phyloP scores from a whole-genome alignment of 371 early-diverging fungal genomes.

The Mucor circinelloides region DNA sequence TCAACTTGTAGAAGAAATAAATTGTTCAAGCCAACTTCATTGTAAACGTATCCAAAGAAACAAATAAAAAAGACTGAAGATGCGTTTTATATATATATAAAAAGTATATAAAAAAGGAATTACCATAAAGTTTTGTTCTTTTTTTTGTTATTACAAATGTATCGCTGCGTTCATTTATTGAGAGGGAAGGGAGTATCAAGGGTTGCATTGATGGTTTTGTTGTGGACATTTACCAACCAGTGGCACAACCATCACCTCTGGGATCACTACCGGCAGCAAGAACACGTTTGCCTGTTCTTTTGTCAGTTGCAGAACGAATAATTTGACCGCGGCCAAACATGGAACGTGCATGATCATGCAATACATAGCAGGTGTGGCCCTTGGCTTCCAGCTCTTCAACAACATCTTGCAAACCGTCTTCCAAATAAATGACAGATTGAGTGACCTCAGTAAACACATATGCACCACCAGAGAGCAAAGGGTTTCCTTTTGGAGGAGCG shows the following conservation, averaged over 20 bases:
- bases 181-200: not conserved
- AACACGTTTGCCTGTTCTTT: slow-evolving; percentile 47
- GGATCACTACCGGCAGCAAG: slow-evolving; percentile 72
- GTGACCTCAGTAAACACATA: slow-evolving; percentile 38
- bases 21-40: slow-evolving; percentile 13
- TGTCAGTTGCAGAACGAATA: slow-evolving; percentile 41
- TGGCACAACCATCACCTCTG: slow-evolving; percentile 69
- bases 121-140: slow-evolving; percentile 4
- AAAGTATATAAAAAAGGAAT: slow-evolving; percentile 1
- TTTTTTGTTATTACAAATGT: not conserved
- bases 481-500: slow-evolving; percentile 29
- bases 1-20: slow-evolving; percentile 41
- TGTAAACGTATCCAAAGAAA: slow-evolving; percentile 10
- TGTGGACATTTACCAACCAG: slow-evolving; percentile 46
- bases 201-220: not conserved
- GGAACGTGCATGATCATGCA: slow-evolving; percentile 40
- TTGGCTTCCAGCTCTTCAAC: slow-evolving; percentile 47
- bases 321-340: slow-evolving; percentile 83
- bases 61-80: slow-evolving; percentile 16
- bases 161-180: not conserved
- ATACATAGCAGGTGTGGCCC: slow-evolving; percentile 61
- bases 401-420: slow-evolving; percentile 59
- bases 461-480: slow-evolving; percentile 21
- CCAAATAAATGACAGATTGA: slow-evolving; percentile 56
- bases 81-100: slow-evolving; percentile 14